These are phyloP conservation scores for Gossypioides kirkii DNA, from an alignment of 345 rosid genomes.

Conservation along the genomic window DNA sequence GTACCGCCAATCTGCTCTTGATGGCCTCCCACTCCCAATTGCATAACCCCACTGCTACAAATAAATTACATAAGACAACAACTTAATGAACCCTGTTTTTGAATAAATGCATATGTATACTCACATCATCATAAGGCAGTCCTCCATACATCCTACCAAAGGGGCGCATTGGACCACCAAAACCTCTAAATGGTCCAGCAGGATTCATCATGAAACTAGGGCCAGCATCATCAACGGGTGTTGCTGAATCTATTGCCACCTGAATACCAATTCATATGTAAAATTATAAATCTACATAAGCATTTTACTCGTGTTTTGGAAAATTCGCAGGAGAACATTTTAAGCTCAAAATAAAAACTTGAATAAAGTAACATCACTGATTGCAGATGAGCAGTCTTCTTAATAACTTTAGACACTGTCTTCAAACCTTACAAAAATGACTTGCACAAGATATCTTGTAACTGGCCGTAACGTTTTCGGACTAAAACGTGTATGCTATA, in stretches of 20 bases:
- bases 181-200: constrained; percentile 62
- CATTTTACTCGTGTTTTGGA: not conserved
- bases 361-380: not conserved
- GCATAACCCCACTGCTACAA: constrained; percentile 71
- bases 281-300: not conserved
- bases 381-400: not conserved
- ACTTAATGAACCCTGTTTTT: not conserved
- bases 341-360: not conserved
- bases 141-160: constrained; percentile 81
- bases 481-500: not conserved
- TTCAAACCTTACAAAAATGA: not conserved
- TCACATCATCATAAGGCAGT: constrained; percentile 66
- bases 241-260: constrained; percentile 98
- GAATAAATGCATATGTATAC: constrained; percentile 16
- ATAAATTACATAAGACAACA: not conserved
- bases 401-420: not conserved
- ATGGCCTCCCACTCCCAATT: constrained; percentile 57
- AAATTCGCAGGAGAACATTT: not conserved
- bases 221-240: constrained; percentile 85
- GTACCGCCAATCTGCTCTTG: constrained; percentile 91
- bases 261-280: constrained; percentile 23
- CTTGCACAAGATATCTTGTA: not conserved
- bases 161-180: constrained; percentile 78
- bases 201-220: constrained; percentile 54
- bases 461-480: not conserved